Evolutionary conservation across 2,329 filamentous ascomycete genomes (phyloP), one percentile per base, ranked within the genome.

Genomic region (Xylogone sp.): DNA sequence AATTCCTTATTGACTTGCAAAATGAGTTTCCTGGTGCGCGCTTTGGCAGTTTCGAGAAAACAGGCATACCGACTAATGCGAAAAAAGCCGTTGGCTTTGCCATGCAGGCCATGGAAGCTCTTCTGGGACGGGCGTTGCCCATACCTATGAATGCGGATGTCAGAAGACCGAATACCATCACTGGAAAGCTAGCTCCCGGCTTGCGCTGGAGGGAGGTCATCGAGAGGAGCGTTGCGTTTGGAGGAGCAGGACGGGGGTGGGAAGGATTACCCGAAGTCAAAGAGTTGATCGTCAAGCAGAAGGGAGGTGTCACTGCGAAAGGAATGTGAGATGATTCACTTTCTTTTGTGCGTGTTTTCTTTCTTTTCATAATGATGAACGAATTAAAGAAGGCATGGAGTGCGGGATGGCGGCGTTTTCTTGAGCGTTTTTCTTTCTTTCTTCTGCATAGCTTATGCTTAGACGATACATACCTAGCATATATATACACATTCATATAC

Each of bases 41-140:
- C 18, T 65, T 66, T 29, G 57, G 58, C 10, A 55, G 52, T 2
- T 65, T 65, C n/a, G 63, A 67, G 20, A 60, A 61, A 42, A 68
- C 65, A 1, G 65, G 65, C 22, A 55, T 68, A 1, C 65, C 65
- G 8, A 59, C 55, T 6, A 66, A 67, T 50, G 65, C 62, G 12
- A 67, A 67, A 53, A 65, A 67, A 47, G 64, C 64, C 8, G 63
- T 68, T 1, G 64, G 64, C 1, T 67, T 67, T 43, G 65, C 65
- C 2, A 65, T 66, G 63, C 64, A 67, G 45, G 65, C 65, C 12
- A 64, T 68, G 60, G 65, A 68, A 48, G 64, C 65, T 24, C 44
- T 68, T 7, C 53, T 68, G 2, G 65, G 65, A 18, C 50, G 65
- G 51, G 65, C 65, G 13, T 48, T 65, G 5, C 61, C 62, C 8